phyloP scores from a whole-genome alignment of 306 rosid genomes.

The Prinsepia uniflora region DNA sequence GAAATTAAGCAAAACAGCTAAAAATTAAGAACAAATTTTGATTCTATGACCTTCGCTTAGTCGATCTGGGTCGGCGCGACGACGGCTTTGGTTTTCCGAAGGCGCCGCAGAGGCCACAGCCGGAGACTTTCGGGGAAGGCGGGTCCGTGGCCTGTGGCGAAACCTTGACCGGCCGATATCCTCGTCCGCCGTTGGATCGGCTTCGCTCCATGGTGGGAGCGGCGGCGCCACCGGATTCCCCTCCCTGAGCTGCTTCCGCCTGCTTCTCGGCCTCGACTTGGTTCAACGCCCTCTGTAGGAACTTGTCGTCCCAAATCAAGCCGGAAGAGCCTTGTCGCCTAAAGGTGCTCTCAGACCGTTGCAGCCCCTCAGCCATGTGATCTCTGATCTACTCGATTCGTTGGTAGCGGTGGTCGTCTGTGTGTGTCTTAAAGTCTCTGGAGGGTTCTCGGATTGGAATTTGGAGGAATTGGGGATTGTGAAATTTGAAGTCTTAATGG shows the following conservation, averaged over 20 bases:
- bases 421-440: neutral
- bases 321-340: slow-evolving; percentile 84
- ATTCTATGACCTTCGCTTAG: slow-evolving; percentile 31
- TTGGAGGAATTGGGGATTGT: slow-evolving; percentile 1
- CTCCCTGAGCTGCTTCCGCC: slow-evolving; percentile 7
- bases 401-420: neutral
- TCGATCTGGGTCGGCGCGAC: slow-evolving; percentile 31
- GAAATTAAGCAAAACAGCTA: neutral
- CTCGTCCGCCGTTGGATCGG: slow-evolving; percentile 24
- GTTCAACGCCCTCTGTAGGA: slow-evolving; percentile 28
- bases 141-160: slow-evolving; percentile 49
- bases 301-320: slow-evolving; percentile 61
- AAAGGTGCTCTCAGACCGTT: slow-evolving; percentile 63
- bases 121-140: slow-evolving; percentile 64
- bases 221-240: neutral
- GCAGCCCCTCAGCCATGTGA: slow-evolving; percentile 48
- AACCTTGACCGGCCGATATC: slow-evolving; percentile 8
- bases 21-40: neutral
- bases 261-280: slow-evolving; percentile 21
- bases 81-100: slow-evolving; percentile 46
- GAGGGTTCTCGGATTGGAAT: neutral
- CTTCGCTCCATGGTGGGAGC: slow-evolving; percentile 29
- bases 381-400: neutral
- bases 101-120: slow-evolving; percentile 55
- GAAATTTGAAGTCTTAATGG: slow-evolving; percentile 1